Conservation (phyloP, 1,284 basidiomycete genomes). For the Austropuccinia psidii region DNA sequence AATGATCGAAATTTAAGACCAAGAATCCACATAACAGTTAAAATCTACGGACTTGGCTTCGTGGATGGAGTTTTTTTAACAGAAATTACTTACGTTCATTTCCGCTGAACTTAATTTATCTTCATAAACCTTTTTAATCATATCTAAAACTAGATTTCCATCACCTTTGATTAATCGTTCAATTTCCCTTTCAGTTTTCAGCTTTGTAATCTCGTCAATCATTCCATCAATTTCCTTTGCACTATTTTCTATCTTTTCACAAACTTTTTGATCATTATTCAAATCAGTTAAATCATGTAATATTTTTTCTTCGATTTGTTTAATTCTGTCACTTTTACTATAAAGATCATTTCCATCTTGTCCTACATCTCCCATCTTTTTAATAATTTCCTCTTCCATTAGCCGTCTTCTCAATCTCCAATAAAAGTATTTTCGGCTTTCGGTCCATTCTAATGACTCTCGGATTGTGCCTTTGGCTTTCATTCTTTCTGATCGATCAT, state of each 20-base stretch:
- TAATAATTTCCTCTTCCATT: conserved; percentile 40
- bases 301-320: conserved; percentile 16
- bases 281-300: conserved; percentile 3
- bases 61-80: too few relatives aligned
- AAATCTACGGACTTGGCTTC: too few relatives aligned
- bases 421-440: conserved; percentile 76
- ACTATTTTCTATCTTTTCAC: conserved; percentile 16
- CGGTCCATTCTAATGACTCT: conserved; percentile 55
- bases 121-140: conserved; percentile 28
- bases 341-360: neutral
- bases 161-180: neutral
- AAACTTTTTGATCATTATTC: neutral
- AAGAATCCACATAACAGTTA: too few relatives aligned
- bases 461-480: conserved; percentile 85
- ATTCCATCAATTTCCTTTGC: neutral
- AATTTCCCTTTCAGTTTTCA: neutral
- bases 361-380: neutral
- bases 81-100: conserved; percentile 26
- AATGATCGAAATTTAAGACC: too few relatives aligned
- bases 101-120: conserved; percentile 24
- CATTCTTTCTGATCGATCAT: conserved; percentile 86
- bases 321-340: neutral
- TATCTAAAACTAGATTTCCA: conserved; percentile 8
- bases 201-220: neutral
- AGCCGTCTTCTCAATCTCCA: conserved; percentile 70